Conservation (phyloP, 129 eudicot genomes). For the Artemisia tridentata region DNA sequence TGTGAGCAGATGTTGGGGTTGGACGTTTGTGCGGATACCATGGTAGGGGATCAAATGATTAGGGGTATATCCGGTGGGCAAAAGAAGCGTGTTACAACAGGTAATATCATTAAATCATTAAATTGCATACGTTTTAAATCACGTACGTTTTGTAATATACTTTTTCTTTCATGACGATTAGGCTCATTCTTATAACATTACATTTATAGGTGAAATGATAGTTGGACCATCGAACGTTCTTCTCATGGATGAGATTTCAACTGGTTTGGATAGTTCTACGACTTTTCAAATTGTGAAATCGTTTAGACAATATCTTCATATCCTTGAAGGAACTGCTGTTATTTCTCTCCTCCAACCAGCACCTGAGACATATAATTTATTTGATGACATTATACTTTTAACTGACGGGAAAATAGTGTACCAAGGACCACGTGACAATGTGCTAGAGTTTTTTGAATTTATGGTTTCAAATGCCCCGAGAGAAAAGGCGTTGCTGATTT, state of each 20-base stretch:
- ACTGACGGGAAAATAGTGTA: slow-evolving; percentile 65
- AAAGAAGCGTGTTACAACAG: slow-evolving; percentile 69
- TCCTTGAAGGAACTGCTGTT: slow-evolving; percentile 61
- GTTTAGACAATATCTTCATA: slow-evolving; percentile 52
- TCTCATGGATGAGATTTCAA: slow-evolving; percentile 69
- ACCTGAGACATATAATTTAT: slow-evolving; percentile 68
- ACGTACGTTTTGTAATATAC: background rate
- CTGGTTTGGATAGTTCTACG: slow-evolving; percentile 72
- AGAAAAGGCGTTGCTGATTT: slow-evolving; percentile 68
- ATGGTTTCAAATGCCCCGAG: slow-evolving; percentile 59
- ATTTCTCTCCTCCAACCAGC: slow-evolving; percentile 79
- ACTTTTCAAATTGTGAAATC: slow-evolving; percentile 61
- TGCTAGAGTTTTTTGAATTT: slow-evolving; percentile 56
- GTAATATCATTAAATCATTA: slow-evolving; percentile 11
- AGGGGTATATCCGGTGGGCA: slow-evolving; percentile 75
- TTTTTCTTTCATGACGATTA: background rate
- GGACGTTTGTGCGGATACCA: slow-evolving; percentile 67
- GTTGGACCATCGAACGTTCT: slow-evolving; percentile 63
- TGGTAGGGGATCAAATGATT: slow-evolving; percentile 68
- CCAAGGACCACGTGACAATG: slow-evolving; percentile 73
- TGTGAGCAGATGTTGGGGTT: slow-evolving; percentile 51
- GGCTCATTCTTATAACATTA: background rate
- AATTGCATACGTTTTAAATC: background rate
- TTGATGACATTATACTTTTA: slow-evolving; percentile 65
- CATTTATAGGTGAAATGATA: slow-evolving; percentile 53